A percentile compares a stretch with the other conserved stretches of the same genome.
Evolutionary conservation across 2,329 filamentous ascomycete genomes (phyloP).

Genomic region (Lasiodiplodia theobromae): DNA sequence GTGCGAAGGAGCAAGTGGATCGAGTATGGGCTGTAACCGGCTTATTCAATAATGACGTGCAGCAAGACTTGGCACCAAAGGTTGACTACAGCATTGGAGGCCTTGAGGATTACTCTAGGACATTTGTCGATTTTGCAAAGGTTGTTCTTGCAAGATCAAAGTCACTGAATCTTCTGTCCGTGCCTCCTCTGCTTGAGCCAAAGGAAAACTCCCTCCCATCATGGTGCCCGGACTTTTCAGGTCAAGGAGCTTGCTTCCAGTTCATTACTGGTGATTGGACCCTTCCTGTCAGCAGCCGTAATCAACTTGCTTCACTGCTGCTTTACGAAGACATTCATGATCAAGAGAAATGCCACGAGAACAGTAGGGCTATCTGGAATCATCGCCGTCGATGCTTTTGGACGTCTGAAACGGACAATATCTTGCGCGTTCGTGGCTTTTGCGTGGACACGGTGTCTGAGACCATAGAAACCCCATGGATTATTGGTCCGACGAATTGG

Average conservation of each 20-base stretch:
- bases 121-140: not conserved
- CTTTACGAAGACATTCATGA: not conserved
- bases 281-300: accelerated
- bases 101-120: not conserved
- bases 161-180: not conserved
- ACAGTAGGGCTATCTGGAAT: accelerated
- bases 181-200: not conserved
- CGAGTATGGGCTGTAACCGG: not conserved
- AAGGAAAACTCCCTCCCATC: not conserved
- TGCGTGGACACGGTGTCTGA: not conserved
- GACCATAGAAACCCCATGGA: not conserved
- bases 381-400: accelerated
- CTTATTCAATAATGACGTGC: not conserved
- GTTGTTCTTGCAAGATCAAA: not conserved
- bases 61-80: not conserved
- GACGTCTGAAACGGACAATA: not conserved
- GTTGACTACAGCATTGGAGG: not conserved
- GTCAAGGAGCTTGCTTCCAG: not conserved
- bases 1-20: not conserved
- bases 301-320: accelerated
- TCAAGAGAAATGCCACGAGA: not conserved
- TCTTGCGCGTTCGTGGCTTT: not conserved
- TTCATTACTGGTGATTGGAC: not conserved
- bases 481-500: not conserved
- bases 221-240: not conserved